Evolutionary conservation across 2,329 filamentous ascomycete species (phyloP), one percentile per base, ranked within the genome.

Genomic region (Fusarium sp.): DNA sequence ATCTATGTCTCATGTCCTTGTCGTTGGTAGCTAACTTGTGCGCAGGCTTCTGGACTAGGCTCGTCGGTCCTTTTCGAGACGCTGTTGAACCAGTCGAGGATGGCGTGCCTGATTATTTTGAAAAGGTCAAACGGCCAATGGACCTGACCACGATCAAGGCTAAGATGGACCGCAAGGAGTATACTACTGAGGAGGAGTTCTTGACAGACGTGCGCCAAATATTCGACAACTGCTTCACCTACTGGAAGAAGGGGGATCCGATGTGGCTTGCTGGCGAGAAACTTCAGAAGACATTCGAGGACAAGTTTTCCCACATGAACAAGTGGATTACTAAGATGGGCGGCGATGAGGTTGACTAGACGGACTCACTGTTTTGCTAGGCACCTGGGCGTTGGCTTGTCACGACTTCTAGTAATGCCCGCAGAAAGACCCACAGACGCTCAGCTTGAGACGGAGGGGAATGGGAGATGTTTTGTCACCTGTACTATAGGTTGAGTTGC

Each of bases 11-110:
- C 11, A 7, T 6, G 5, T 11, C 14, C 2, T 17, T 44, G 19
- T 50, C 11, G 12, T 20, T 2, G 9, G 17, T 23, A 36, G 28
- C 59, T 68, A 54, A 69, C 51, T 28, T 28, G n/a, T 14, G 40
- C 21, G 36, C 38, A 88, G 87, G 88, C 8, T 89, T 88, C 74
- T 90, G 88, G 88, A 89, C 88, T 0, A 85, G 87, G n/a, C 81
- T 89, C 1, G 87, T 89, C 4, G 86, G 86, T 0, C 86, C 86
- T 0, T 89, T 90, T 75, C 83, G 83, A 43, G 83, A 89, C 23
- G 83, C 87, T 0, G 87, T 89, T 8, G 82, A 87, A 57, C 87
- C 87, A 1, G 72, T 77, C 4, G 79, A 81, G 36, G 86, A 89
- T 65, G 84, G 83, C 19, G 85, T 89, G 3, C 87, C 86, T 3